A percentile compares a stretch with the other conserved stretches of the same genome.
Conservation (phyloP, 495 filamentous ascomycete species). For the Immersiella caudata region DNA sequence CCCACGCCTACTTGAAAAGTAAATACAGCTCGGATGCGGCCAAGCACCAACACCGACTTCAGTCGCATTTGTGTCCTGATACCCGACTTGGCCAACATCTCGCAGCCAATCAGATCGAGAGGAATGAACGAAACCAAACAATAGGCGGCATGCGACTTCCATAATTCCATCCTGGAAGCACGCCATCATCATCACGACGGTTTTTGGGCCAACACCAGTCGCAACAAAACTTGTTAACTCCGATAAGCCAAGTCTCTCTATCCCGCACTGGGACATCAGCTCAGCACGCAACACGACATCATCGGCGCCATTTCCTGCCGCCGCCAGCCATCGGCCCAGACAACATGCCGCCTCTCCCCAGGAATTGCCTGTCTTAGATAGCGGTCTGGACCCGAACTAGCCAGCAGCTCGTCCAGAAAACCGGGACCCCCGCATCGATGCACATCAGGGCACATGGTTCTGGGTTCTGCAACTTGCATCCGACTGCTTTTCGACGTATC, state of each 20-base stretch:
- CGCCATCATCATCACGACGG: constrained; percentile 9
- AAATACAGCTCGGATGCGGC: background rate
- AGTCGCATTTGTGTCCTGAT: background rate
- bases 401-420: background rate
- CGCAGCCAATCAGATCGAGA: background rate
- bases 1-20: background rate
- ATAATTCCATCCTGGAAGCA: constrained; percentile 12
- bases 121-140: background rate
- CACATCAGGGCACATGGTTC: background rate
- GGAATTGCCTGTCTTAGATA: background rate
- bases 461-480: background rate
- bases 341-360: background rate
- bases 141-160: background rate
- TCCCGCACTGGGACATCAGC: background rate
- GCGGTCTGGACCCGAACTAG: background rate
- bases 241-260: background rate
- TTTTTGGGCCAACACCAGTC: background rate
- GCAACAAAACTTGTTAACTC: background rate
- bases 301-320: background rate
- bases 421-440: constrained; percentile 2
- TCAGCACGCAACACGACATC: background rate
- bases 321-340: background rate
- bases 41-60: background rate
- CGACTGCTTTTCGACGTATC: background rate
- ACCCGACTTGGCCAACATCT: background rate